Evolutionary conservation across 208 protist genomes (phyloP).

Genomic region (Leishmania tarentolae): DNA sequence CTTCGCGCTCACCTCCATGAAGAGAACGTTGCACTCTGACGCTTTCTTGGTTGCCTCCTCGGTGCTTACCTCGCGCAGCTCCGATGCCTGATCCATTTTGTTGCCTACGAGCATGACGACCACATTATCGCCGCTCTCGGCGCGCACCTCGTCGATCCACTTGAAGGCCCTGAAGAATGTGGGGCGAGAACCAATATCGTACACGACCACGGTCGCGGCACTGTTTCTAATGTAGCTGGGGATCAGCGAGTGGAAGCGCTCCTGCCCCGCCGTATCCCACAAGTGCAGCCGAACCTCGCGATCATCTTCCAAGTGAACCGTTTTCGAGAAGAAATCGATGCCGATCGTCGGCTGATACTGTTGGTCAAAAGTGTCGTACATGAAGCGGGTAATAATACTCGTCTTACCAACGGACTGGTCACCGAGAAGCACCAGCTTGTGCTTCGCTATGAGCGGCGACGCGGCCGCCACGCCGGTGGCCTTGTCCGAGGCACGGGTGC

Average conservation of each 20-base stretch:
- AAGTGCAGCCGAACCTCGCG: constrained; percentile 89
- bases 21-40: constrained; percentile 92
- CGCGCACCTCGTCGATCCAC: constrained; percentile 98
- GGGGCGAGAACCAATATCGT: constrained; percentile 96
- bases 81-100: constrained; percentile 94
- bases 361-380: constrained; percentile 97
- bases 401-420: constrained; percentile 98
- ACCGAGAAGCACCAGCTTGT: constrained; percentile 98
- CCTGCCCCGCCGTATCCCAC: constrained; percentile 90
- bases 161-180: constrained; percentile 94
- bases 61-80: constrained; percentile 73
- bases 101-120: constrained; percentile 98
- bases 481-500: background rate
- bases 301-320: constrained; percentile 95
- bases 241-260: constrained; percentile 95
- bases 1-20: constrained; percentile 96
- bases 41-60: constrained; percentile 76
- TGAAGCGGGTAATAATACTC: constrained; percentile 98
- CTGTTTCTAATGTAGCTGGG: constrained; percentile 97
- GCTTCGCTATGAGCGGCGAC: constrained; percentile 69
- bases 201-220: constrained; percentile 97
- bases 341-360: constrained; percentile 97
- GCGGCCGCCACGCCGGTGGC: background rate
- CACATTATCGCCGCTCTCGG: constrained; percentile 94
- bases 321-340: constrained; percentile 99